Evolutionary conservation across 306 rosid genomes (phyloP).

Genomic region (Urtica urens): DNA sequence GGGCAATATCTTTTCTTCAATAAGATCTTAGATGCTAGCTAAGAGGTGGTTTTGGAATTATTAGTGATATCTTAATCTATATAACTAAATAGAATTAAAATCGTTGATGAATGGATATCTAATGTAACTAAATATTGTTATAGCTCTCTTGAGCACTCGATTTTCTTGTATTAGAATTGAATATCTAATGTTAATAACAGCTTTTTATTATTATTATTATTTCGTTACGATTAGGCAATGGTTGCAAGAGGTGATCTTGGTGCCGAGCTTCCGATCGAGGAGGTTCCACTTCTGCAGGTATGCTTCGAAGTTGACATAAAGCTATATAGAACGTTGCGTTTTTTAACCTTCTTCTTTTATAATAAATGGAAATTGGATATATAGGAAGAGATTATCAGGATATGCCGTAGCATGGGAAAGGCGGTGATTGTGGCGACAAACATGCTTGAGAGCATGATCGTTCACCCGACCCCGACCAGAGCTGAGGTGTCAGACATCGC

Average conservation of each 20-base stretch:
- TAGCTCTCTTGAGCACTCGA: neutral
- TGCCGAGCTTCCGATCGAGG: slow-evolving; percentile 62
- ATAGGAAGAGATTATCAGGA: slow-evolving; percentile 85
- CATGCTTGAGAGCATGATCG: slow-evolving; percentile 99
- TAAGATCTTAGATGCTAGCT: too few species aligned
- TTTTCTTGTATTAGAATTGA: neutral
- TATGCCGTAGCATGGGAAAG: slow-evolving; percentile 98
- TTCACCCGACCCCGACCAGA: slow-evolving; percentile 97
- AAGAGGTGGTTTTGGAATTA: too few species aligned
- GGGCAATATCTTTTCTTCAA: too few species aligned
- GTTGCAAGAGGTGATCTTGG: slow-evolving; percentile 67
- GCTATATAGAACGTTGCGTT: slow-evolving; percentile 11
- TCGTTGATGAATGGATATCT: slow-evolving; percentile 1
- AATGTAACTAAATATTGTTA: too few species aligned
- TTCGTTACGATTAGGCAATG: slow-evolving; percentile 40
- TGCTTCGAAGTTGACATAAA: neutral
- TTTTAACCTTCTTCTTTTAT: neutral
- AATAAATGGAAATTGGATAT: too few species aligned
- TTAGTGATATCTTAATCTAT: too few species aligned
- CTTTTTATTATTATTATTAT: slow-evolving; percentile 1
- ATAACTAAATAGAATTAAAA: too few species aligned
- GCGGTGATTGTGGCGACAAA: slow-evolving; percentile 97
- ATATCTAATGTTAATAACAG: neutral
- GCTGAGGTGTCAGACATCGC: slow-evolving; percentile 99
- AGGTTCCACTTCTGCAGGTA: slow-evolving; percentile 62